Evolutionary conservation across 2,329 filamentous ascomycete genomes (phyloP).

Genomic region (Colletotrichum magnum): DNA sequence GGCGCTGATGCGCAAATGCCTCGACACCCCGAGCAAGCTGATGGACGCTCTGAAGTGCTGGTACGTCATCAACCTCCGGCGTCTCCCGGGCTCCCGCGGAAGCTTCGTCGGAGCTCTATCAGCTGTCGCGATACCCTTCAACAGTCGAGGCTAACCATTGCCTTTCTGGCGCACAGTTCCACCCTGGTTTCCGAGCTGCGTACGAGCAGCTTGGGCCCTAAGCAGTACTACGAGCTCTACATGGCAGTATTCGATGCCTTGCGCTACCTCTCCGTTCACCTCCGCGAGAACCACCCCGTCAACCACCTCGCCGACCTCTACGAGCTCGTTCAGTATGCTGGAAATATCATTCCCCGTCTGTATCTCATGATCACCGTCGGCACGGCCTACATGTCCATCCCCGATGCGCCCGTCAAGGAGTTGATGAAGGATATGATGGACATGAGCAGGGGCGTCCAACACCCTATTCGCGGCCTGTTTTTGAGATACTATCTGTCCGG

Average conservation of each 20-base stretch:
- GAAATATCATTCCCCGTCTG: slow-evolving; percentile 95
- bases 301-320: slow-evolving; percentile 99
- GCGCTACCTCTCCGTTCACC: slow-evolving; percentile 94
- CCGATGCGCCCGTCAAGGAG: slow-evolving; percentile 98
- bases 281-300: slow-evolving; percentile 96
- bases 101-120: slow-evolving; percentile 39
- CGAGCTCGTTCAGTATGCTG: slow-evolving; percentile 97
- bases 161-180: slow-evolving; percentile 71
- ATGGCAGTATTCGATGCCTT: slow-evolving; percentile 99
- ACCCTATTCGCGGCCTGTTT: slow-evolving; percentile 95
- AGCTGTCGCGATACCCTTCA: slow-evolving; percentile 39
- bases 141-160: slow-evolving; percentile 12
- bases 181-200: slow-evolving; percentile 98
- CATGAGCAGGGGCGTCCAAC: slow-evolving; percentile 98
- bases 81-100: slow-evolving; percentile 29
- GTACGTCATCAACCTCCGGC: slow-evolving; percentile 67
- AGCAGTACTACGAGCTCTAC: slow-evolving; percentile 99
- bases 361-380: slow-evolving; percentile 99
- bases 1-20: slow-evolving; percentile 95
- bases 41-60: slow-evolving; percentile 99
- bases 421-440: slow-evolving; percentile 99
- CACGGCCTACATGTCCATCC: slow-evolving; percentile 98
- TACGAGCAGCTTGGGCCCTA: slow-evolving; percentile 96
- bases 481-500: slow-evolving; percentile 96
- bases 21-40: slow-evolving; percentile 97